Percentiles rank a stretch among this genome's conserved stretches.
Conservation (phyloP, 2,329 filamentous ascomycete species). For the Chrysosporium keratinophilum region DNA sequence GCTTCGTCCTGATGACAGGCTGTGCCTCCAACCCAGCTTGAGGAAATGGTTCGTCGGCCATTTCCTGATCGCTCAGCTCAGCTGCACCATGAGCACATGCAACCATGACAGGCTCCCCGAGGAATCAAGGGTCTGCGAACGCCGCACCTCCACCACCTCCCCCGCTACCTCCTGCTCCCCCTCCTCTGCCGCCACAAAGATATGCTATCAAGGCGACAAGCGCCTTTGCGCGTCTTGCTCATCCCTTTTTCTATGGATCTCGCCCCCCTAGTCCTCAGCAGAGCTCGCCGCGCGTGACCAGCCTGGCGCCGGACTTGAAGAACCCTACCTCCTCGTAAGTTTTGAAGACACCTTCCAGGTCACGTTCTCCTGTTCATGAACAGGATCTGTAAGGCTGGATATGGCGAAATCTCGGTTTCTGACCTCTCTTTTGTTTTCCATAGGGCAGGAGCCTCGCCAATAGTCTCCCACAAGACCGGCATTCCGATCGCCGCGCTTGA, state of each 20-base stretch:
- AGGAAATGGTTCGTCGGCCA: conserved; percentile 18
- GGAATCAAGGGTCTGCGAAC: conserved; percentile 21
- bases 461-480: conserved; percentile 53
- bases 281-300: conserved; percentile 25
- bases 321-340: conserved; percentile 34
- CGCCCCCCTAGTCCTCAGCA: conserved; percentile 45
- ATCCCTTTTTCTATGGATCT: conserved; percentile 46
- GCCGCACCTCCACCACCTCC: conserved; percentile 19
- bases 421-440: conserved; percentile 1
- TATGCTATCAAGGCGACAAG: conserved; percentile 39
- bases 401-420: background rate
- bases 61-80: conserved; percentile 14
- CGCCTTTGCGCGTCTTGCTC: conserved; percentile 43
- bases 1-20: conserved; percentile 3
- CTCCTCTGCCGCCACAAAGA: conserved; percentile 29
- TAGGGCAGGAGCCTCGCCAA: conserved; percentile 43
- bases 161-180: conserved; percentile 24
- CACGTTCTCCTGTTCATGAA: background rate
- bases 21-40: conserved; percentile 7
- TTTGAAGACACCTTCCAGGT: background rate
- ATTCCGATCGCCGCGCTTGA: conserved; percentile 54
- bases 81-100: conserved; percentile 19
- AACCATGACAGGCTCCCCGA: conserved; percentile 26
- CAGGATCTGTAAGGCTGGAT: background rate
- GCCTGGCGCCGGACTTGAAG: conserved; percentile 24